These are phyloP conservation scores for Vitis hybrid DNA, from an alignment of 177 flowering plant species.

Conservation along the genomic window DNA sequence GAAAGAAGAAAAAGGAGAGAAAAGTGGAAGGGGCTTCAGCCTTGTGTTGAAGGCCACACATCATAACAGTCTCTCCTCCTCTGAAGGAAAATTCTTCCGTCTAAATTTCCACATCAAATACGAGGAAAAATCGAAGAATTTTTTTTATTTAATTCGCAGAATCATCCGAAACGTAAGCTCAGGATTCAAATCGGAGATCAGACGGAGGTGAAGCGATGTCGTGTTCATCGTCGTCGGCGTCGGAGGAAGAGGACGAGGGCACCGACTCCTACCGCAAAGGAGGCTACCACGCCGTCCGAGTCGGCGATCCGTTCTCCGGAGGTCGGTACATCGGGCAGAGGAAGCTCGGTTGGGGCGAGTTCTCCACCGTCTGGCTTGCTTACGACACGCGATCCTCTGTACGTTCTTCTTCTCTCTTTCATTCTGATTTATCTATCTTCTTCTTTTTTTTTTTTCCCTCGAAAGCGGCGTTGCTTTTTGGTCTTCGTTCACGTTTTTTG, in stretches of 20 bases:
- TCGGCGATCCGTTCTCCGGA: conserved; percentile 42
- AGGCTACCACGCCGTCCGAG: conserved; percentile 49
- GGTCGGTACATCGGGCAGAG: conserved; percentile 49
- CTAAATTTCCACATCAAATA: not conserved
- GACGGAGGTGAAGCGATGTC: conserved; percentile 37
- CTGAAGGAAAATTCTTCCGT: not conserved
- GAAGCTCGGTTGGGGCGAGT: conserved; percentile 97
- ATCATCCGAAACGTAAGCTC: not conserved
- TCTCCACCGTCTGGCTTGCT: conserved; percentile 94
- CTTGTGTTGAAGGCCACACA: conserved; percentile 25
- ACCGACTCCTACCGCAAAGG: conserved; percentile 75
- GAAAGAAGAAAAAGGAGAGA: conserved; percentile 14
- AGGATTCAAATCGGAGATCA: not conserved
- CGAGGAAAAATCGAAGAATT: not conserved
- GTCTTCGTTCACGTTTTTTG: too few species aligned
- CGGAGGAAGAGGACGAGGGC: conserved; percentile 89
- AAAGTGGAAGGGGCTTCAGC: conserved; percentile 11
- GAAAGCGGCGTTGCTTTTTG: too few species aligned
- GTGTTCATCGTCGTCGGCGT: conserved; percentile 77
- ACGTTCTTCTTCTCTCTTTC: conserved; percentile 12
- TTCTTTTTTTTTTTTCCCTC: not conserved
- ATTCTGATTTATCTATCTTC: not conserved
- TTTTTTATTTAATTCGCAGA: not conserved
- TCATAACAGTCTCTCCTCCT: conserved; percentile 11
- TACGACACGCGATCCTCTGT: conserved; percentile 61